phyloP scores from a whole-genome alignment of 352 stramenopile genomes.

The Plasmopara muralis region DNA sequence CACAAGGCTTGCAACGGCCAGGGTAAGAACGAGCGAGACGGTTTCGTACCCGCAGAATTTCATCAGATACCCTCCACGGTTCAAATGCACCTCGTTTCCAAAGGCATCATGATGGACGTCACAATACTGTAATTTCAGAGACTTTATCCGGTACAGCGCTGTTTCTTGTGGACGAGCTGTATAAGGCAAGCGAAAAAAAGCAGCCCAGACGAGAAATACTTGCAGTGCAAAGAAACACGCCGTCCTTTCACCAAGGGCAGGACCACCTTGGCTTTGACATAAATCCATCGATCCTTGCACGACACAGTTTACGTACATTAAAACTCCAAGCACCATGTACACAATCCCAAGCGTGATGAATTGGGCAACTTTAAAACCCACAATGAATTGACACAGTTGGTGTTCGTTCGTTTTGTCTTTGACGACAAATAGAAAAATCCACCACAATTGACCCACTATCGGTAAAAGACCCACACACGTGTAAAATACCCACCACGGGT shows the following conservation, averaged over 20 bases:
- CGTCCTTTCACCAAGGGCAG: conserved; percentile 56
- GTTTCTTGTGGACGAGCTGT: conserved; percentile 55
- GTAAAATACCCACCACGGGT: conserved; percentile 77
- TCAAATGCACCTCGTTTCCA: conserved; percentile 69
- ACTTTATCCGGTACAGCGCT: conserved; percentile 48
- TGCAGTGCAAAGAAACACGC: conserved; percentile 80
- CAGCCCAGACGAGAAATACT: conserved; percentile 76
- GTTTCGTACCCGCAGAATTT: conserved; percentile 85
- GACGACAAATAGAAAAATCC: conserved; percentile 85
- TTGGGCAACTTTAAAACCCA: conserved; percentile 87
- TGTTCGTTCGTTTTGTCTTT: conserved; percentile 91
- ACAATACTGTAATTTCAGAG: conserved; percentile 32
- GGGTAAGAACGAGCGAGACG: conserved; percentile 65
- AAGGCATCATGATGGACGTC: conserved; percentile 71
- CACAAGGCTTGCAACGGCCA: conserved; percentile 50
- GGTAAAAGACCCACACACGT: conserved; percentile 77
- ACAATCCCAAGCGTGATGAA: conserved; percentile 85
- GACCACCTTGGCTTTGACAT: conserved; percentile 55
- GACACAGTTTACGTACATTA: conserved; percentile 70
- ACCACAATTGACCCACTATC: conserved; percentile 84
- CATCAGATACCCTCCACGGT: conserved; percentile 80
- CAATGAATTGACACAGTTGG: conserved; percentile 89
- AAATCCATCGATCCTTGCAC: conserved; percentile 45
- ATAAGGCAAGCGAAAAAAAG: conserved; percentile 82
- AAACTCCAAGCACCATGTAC: conserved; percentile 55